Evolutionary conservation across 1,139 yeast genomes (phyloP).

Genomic region (Yamadazyma pseudoaaseri): DNA sequence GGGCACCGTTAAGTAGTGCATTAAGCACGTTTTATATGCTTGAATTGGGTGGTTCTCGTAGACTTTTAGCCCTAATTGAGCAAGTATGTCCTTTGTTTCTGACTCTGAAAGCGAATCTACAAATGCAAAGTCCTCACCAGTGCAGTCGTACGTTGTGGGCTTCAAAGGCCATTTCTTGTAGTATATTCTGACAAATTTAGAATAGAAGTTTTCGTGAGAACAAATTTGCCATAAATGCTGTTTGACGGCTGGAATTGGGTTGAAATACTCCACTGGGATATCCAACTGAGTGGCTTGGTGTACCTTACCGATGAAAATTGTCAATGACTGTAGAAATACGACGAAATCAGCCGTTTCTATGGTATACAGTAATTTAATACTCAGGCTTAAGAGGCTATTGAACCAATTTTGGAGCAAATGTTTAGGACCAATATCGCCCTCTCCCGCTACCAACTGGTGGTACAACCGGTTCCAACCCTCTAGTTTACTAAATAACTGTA

Average conservation of each 20-base stretch:
- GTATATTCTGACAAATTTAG: constrained; percentile 2
- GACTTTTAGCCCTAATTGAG: not conserved
- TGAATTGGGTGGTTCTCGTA: not conserved
- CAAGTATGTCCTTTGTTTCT: constrained; percentile 4
- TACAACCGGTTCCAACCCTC: not conserved
- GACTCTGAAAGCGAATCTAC: constrained; percentile 3
- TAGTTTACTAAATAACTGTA: constrained; percentile 7
- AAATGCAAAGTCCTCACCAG: constrained; percentile 5
- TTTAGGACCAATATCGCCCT: constrained; percentile 7
- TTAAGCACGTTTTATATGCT: constrained; percentile 1
- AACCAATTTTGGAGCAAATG: constrained; percentile 11
- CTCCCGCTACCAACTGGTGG: constrained; percentile 2
- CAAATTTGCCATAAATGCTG: constrained; percentile 4
- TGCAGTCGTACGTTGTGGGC: constrained; percentile 6
- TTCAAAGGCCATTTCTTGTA: constrained; percentile 4
- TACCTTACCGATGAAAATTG: not conserved
- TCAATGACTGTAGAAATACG: constrained; percentile 9
- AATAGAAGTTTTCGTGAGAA: constrained; percentile 2
- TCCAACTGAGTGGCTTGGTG: not conserved
- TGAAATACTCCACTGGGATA: constrained; percentile 6
- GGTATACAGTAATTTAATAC: constrained; percentile 10
- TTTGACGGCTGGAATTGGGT: constrained; percentile 4
- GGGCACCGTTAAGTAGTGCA: not conserved
- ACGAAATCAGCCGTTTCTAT: constrained; percentile 6
- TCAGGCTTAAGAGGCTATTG: constrained; percentile 4